phyloP scores from a whole-genome alignment of 1,284 basidiomycete genomes.

The Sphaerobolus stellatus region DNA sequence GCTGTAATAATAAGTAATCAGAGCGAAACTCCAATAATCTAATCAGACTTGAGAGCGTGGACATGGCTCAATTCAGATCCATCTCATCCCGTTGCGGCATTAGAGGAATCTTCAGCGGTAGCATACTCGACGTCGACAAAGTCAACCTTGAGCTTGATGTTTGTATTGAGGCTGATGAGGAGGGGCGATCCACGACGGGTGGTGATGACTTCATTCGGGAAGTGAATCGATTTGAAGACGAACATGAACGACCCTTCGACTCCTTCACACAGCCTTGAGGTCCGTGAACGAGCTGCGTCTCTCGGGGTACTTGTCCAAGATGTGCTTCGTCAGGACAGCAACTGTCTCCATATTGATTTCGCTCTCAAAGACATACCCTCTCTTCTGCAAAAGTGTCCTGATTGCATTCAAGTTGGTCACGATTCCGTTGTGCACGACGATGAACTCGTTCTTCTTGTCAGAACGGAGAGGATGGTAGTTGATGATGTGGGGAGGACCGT shows the following conservation, averaged over 20 bases:
- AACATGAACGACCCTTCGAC: slow-evolving; percentile 99
- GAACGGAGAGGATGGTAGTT: slow-evolving; percentile 98
- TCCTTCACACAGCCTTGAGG: slow-evolving; percentile 94
- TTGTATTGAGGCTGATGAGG: slow-evolving; percentile 98
- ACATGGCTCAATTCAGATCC: too few species aligned
- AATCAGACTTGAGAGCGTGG: too few species aligned
- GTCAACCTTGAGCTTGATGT: slow-evolving; percentile 99
- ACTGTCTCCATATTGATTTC: slow-evolving; percentile 99
- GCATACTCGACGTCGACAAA: slow-evolving; percentile 98
- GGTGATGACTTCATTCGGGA: slow-evolving; percentile 94
- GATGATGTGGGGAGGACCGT: slow-evolving; percentile 82
- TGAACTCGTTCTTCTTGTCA: slow-evolving; percentile 83
- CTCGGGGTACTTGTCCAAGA: slow-evolving; percentile 91
- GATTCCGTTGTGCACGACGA: slow-evolving; percentile 98
- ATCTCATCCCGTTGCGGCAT: too few species aligned
- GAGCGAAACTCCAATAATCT: too few species aligned
- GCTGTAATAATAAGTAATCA: too few species aligned
- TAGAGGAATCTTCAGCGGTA: slow-evolving; percentile 62
- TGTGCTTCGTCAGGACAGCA: slow-evolving; percentile 94
- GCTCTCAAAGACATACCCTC: slow-evolving; percentile 91
- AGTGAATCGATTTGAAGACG: slow-evolving; percentile 97
- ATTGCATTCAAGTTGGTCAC: slow-evolving; percentile 95
- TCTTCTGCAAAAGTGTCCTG: slow-evolving; percentile 91
- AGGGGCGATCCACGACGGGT: slow-evolving; percentile 97
- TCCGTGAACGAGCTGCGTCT: slow-evolving; percentile 90